A percentile compares a stretch with the other conserved stretches of the same genome.
Conservation (phyloP, 208 protist genomes). For the Tritrichomonas foetus region DNA sequence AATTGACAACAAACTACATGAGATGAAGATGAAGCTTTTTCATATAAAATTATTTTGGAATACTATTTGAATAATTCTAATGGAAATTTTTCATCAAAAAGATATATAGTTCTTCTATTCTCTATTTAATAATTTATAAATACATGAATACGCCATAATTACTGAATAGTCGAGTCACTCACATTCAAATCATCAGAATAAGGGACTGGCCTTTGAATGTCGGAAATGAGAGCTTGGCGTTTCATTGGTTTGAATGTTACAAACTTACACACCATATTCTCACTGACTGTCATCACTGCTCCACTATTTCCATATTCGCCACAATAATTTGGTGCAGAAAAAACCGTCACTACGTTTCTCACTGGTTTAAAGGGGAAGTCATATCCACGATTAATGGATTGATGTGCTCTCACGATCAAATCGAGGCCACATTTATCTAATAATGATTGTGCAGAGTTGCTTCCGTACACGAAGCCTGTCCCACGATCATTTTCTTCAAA, state of each 20-base stretch:
- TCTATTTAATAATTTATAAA: too few relatives aligned
- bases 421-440: neutral
- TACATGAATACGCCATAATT: too few relatives aligned
- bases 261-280: slow-evolving; percentile 32
- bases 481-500: slow-evolving; percentile 96
- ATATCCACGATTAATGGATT: neutral
- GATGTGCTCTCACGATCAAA: neutral
- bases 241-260: neutral
- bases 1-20: too few relatives aligned
- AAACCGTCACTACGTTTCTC: neutral
- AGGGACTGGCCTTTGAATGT: too few relatives aligned
- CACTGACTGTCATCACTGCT: neutral
- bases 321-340: neutral
- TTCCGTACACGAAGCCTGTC: slow-evolving; percentile 93
- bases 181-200: too few relatives aligned
- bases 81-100: too few relatives aligned
- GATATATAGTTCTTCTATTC: too few relatives aligned
- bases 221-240: too few relatives aligned
- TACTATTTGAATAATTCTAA: too few relatives aligned
- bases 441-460: neutral
- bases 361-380: neutral
- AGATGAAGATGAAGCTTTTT: too few relatives aligned
- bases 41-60: too few relatives aligned
- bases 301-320: neutral
- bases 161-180: too few relatives aligned